These are phyloP conservation scores for Aspergillus viridinutans DNA, from an alignment of 2,329 filamentous ascomycete genomes.

Conservation along the genomic window DNA sequence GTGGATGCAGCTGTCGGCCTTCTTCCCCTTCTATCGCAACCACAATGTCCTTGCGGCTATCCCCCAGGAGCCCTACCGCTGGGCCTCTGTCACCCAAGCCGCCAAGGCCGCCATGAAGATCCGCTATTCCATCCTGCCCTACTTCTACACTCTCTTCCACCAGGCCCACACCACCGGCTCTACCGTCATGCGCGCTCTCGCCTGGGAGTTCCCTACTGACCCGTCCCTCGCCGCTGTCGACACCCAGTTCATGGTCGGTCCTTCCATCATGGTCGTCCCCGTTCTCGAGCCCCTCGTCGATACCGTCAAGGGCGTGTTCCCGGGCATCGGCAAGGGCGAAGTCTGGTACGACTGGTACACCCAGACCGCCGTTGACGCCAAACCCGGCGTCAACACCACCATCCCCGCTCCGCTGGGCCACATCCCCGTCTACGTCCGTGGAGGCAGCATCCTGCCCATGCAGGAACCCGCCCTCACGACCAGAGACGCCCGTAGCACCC, in stretches of 20 bases:
- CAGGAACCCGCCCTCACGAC: conserved; percentile 68
- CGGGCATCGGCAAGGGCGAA: conserved; percentile 56
- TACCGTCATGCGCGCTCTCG: conserved; percentile 68
- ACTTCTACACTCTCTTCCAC: conserved; percentile 72
- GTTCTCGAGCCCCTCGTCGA: conserved; percentile 59
- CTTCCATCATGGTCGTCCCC: conserved; percentile 62
- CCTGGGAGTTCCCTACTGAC: conserved; percentile 72
- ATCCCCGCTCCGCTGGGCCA: conserved; percentile 61
- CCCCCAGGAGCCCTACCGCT: conserved; percentile 68
- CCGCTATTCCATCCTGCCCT: conserved; percentile 67
- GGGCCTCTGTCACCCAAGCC: conserved; percentile 62
- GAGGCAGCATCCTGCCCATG: conserved; percentile 62
- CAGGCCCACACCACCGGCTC: conserved; percentile 60
- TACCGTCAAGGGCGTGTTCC: conserved; percentile 65
- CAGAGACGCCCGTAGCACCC: conserved; percentile 55
- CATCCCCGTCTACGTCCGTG: conserved; percentile 68
- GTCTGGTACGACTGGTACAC: conserved; percentile 80
- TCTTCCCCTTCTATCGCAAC: conserved; percentile 76
- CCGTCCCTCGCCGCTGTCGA: conserved; percentile 63
- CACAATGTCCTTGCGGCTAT: conserved; percentile 62
- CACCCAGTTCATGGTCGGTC: conserved; percentile 68
- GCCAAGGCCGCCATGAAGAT: conserved; percentile 64
- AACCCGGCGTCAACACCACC: conserved; percentile 55
- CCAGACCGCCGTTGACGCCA: conserved; percentile 51
- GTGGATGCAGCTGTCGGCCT: conserved; percentile 69